Evolutionary conservation across 2,329 filamentous ascomycete genomes (phyloP), one percentile per base, ranked within the genome.

Genomic region (Falciphora oryzae): DNA sequence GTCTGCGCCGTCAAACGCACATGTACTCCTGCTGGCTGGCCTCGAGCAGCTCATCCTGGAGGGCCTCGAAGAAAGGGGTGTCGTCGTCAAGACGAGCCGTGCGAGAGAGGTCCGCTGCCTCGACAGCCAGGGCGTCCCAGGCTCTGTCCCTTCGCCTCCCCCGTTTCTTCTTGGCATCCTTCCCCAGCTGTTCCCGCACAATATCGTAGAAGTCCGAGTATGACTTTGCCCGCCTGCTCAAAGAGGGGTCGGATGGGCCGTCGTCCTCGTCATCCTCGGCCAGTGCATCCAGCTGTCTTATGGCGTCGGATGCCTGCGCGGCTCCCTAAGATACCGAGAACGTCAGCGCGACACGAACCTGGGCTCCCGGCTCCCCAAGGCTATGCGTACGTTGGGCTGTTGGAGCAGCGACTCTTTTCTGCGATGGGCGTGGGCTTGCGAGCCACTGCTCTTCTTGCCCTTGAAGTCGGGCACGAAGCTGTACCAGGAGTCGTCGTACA

Each of bases 401-500:
- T 88, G 85, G 64, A 93, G 80, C 63, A 93, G 81, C 57, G 89
- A 91, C 73, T 89, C 84, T 71, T 84, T 86, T 66, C 90, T 85
- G 68, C 83, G 84, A 72, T 90, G 89, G 62, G 82, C 83, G 59
- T 80, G 77, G 38, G 71, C 72, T 57, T 80, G 77, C 29, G 79
- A 76, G 58, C 78, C 71, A 60, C 59, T 64, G n/a, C 78, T 77
- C 66, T 79, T 79, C 70, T 81, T 83, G 68, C 82, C 78, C 65
- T 83, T 78, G 64, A 84, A 77, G 64, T 89, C 85, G 31, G 89
- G 85, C 68, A 91, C 85, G 73, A 92, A 89, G 74, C 84, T 91
- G 78, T 93, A 92, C 90, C 91, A 94, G 35, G 89, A 87, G 76
- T 94, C 91, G 76, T 94, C 91, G 75, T 91, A 91, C 89, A 92